Evolutionary conservation across 371 early-diverging fungal species (phyloP).

Genomic region (Mortierella sp.): DNA sequence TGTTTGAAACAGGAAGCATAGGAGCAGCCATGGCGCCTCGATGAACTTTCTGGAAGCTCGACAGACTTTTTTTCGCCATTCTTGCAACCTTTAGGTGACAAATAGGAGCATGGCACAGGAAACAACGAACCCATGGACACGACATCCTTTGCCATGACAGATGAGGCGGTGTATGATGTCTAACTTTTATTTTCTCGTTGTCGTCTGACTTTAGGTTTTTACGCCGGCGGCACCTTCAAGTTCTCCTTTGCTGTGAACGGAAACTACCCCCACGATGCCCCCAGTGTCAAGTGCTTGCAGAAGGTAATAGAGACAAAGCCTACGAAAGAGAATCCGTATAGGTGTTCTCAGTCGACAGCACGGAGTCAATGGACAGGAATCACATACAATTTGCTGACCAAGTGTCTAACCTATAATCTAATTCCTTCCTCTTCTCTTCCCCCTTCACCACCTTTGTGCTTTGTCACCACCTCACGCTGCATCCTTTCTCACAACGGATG

Average conservation of each 20-base stretch:
- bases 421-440: neutral
- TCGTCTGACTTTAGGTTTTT: conserved; percentile 79
- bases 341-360: too few relatives aligned
- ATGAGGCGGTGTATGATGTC: neutral
- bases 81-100: neutral
- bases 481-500: neutral
- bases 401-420: neutral
- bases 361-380: neutral
- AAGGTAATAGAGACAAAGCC: conserved; percentile 69
- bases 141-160: neutral
- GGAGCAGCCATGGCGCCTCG: neutral
- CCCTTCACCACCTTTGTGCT: neutral
- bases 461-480: neutral
- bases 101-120: neutral
- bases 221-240: conserved; percentile 91
- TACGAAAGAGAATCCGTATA: neutral
- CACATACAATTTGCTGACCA: neutral
- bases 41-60: conserved; percentile 9
- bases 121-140: neutral
- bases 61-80: neutral
- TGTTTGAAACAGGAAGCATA: neutral
- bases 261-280: conserved; percentile 99
- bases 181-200: neutral
- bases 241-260: conserved; percentile 93
- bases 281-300: conserved; percentile 95